phyloP scores from a whole-genome alignment of 1,284 basidiomycete species.

The Lentinus polychrous region DNA sequence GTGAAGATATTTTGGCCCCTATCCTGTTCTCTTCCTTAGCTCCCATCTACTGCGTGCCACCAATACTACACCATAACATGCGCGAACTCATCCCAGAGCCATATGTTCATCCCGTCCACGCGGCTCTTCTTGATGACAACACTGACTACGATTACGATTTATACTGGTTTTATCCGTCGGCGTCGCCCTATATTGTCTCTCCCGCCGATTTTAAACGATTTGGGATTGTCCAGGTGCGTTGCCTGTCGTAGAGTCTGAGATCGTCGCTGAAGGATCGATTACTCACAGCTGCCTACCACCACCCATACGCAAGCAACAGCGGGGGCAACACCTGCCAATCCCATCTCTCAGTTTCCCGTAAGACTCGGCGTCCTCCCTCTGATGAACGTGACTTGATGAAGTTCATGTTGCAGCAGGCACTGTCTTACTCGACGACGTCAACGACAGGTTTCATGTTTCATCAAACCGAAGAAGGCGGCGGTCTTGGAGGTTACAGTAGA shows the following conservation, averaged over 20 bases:
- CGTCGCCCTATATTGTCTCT: conserved; percentile 1
- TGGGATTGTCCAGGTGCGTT: not conserved
- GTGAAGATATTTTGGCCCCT: too few relatives aligned
- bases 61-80: not conserved
- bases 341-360: not conserved
- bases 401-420: not conserved
- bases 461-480: not conserved
- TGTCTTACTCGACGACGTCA: conserved; percentile 6
- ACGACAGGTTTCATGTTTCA: conserved; percentile 8
- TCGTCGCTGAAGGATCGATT: not conserved
- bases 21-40: too few relatives aligned
- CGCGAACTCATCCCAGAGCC: not conserved
- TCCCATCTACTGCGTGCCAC: too few relatives aligned
- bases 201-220: not conserved
- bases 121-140: conserved; percentile 6
- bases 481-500: conserved; percentile 9
- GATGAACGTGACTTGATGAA: not conserved
- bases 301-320: not conserved
- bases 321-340: not conserved
- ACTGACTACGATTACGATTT: conserved; percentile 9
- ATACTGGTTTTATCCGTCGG: conserved; percentile 5
- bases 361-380: not conserved
- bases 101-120: not conserved
- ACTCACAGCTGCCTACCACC: conserved; percentile 5
- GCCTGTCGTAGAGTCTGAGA: not conserved